Evolutionary conservation across 257 asterid species (phyloP).

Genomic region (Handroanthus guayacan): DNA sequence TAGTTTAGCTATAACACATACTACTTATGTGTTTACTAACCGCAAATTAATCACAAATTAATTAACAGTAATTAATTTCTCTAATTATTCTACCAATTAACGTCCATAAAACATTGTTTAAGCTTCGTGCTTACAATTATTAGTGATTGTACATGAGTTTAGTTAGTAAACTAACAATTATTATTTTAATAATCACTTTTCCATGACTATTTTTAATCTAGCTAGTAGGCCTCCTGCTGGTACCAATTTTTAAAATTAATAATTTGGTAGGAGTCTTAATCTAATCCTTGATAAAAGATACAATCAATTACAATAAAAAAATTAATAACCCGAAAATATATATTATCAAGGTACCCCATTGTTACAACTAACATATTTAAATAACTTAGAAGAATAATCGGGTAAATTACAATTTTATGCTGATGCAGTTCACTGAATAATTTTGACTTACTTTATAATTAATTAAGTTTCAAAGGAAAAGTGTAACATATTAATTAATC

Average conservation of each 20-base stretch:
- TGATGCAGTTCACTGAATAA: too few relatives aligned
- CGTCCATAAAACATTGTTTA: neutral
- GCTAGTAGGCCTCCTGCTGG: neutral
- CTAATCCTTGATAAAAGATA: neutral
- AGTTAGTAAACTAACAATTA: slow-evolving; percentile 9
- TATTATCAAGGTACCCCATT: neutral
- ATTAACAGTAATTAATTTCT: too few relatives aligned
- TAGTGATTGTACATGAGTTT: neutral
- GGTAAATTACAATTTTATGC: too few relatives aligned
- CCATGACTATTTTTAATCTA: too few relatives aligned
- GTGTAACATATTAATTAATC: too few relatives aligned
- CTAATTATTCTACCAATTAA: neutral
- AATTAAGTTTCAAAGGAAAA: too few relatives aligned
- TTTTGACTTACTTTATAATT: too few relatives aligned
- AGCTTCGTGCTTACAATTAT: neutral
- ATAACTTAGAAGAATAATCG: too few relatives aligned
- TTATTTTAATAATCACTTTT: neutral
- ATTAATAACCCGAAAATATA: neutral
- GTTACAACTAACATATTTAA: neutral
- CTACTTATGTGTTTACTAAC: too few relatives aligned
- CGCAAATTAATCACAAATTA: too few relatives aligned
- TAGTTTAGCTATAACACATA: too few relatives aligned
- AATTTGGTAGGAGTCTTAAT: neutral
- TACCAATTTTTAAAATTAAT: neutral
- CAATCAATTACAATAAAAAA: neutral